Conservation (phyloP, 1,284 basidiomycete genomes). For the Salmacisia buchloeana region DNA sequence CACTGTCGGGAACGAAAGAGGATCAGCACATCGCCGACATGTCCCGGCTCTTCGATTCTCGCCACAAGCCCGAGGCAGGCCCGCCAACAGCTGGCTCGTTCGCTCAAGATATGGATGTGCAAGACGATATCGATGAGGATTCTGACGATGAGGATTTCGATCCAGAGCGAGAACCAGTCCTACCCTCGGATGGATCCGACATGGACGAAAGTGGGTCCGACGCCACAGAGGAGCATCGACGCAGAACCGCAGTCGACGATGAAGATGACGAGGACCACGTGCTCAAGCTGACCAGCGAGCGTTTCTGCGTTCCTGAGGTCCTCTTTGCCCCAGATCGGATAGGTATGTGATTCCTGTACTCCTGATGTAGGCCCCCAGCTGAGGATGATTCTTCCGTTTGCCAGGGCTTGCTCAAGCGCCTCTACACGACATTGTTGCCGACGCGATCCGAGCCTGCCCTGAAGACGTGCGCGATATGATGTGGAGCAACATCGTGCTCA, state of each 20-base stretch:
- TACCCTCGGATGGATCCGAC: not conserved
- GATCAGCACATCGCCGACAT: too few species aligned
- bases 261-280: conserved; percentile 57
- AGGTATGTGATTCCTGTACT: conserved; percentile 56
- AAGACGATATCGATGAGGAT: not conserved
- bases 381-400: not conserved
- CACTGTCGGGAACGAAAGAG: too few species aligned
- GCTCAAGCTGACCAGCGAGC: conserved; percentile 77
- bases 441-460: conserved; percentile 63
- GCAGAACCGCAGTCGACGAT: not conserved
- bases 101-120: not conserved
- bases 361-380: not conserved
- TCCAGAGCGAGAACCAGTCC: too few species aligned
- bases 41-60: too few species aligned
- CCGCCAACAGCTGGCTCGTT: too few species aligned
- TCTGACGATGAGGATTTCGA: not conserved
- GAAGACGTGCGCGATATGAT: conserved; percentile 74
- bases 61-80: too few species aligned
- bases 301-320: conserved; percentile 80
- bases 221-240: not conserved
- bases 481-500: conserved; percentile 84
- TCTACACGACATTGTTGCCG: conserved; percentile 67
- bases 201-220: not conserved
- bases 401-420: conserved; percentile 75
- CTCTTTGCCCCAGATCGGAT: conserved; percentile 83